Percentiles rank a stretch among this genome's conserved stretches.
These are phyloP conservation scores for Cladosporium sp. DNA, from an alignment of 2,329 filamentous ascomycete genomes.

Conservation along the genomic window DNA sequence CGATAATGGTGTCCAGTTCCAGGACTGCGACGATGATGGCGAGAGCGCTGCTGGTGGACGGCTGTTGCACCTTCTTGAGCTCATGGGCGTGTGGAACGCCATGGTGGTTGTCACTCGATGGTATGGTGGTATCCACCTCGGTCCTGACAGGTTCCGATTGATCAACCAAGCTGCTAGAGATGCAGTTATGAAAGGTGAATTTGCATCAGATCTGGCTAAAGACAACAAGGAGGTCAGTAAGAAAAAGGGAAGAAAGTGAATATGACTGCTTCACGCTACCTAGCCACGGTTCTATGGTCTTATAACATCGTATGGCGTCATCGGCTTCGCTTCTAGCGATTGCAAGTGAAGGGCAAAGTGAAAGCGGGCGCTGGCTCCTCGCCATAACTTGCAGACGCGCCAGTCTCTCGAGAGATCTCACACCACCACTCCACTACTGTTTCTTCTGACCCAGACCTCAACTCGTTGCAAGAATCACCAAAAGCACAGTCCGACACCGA, in stretches of 20 bases:
- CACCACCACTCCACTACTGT: not conserved
- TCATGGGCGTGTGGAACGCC: constrained; percentile 90
- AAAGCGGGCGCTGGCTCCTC: too few species aligned
- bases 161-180: constrained; percentile 87
- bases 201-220: not conserved
- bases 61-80: constrained; percentile 82
- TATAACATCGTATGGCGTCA: not conserved
- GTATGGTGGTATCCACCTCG: constrained; percentile 89
- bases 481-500: too few species aligned
- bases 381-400: too few species aligned
- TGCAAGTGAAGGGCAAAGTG: too few species aligned
- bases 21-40: constrained; percentile 95
- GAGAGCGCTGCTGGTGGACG: constrained; percentile 87
- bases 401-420: not conserved
- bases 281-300: too few species aligned
- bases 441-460: not conserved
- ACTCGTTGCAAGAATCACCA: not conserved
- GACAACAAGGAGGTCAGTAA: not conserved
- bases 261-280: too few species aligned
- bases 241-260: constrained; percentile 11
- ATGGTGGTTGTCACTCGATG: constrained; percentile 91
- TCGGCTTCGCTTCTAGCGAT: too few species aligned
- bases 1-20: constrained; percentile 51
- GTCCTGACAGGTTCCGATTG: constrained; percentile 81
- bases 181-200: constrained; percentile 72